Evolutionary conservation across 2,329 filamentous ascomycete species (phyloP), one percentile per base, ranked within the genome.

Genomic region (Colletotrichum orchidophilum): DNA sequence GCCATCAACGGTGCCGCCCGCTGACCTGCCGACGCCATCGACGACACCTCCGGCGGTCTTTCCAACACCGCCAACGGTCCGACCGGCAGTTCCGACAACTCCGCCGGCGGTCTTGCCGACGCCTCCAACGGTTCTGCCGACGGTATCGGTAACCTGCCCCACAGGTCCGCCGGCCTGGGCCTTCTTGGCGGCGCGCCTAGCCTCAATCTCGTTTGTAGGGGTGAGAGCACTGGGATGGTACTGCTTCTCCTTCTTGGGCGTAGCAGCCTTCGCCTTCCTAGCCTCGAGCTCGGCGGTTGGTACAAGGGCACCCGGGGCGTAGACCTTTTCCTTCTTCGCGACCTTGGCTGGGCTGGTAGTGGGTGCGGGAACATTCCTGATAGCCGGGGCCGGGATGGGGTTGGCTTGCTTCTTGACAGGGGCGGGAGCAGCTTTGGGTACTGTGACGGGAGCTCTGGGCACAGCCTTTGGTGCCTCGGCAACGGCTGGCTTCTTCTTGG

Each of bases 161-260:
- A 61, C 66, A 3, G 57, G 49, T 11, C 64, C 60, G 11, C 65
- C 65, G n/a, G 57, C 21, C 21, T 59, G 52, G 1, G 58, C 39
- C 63, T 63, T 68, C 21, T 33, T 31, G 1, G 50, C 18, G 12
- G 62, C 52, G 27, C 62, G 62, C 26, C 39, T 57, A 35, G 58
- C 53, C 33, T 71, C 69, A 54, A 71, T 26, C 15, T 71, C 64
- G 6, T 68, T 52, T 21, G 69, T 71, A 5, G 69, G 59, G 1
- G 59, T 24, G 18, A 68, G 2, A 0, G 69, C 69, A 12, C 55
- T 71, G 7, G 69, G 64, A 52, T 71, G 69, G 21, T 71, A 71
- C 0, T 27, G 52, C 57, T 70, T 71, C 42, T 71, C 57, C 42
- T 69, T 69, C 33, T 64, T 54, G 18, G 66, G 3, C 3, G 59